Conservation (phyloP, 2,329 filamentous ascomycete genomes). For the Ceratocystis diversiconidia region DNA sequence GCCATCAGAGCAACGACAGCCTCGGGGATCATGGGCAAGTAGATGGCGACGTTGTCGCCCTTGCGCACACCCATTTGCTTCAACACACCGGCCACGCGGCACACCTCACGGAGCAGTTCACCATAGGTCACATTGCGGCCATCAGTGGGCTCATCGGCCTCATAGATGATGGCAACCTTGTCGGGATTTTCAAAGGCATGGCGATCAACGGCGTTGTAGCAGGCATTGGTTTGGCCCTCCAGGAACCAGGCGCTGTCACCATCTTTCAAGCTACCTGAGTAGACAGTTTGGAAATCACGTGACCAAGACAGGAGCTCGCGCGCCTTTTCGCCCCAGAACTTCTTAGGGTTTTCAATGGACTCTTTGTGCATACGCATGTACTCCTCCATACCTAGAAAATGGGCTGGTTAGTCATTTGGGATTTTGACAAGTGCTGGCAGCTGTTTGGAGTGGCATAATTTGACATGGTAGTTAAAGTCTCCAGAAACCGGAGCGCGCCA, state of each 20-base stretch:
- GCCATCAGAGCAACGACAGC: conserved; percentile 83
- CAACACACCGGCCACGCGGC: conserved; percentile 69
- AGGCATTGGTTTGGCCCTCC: conserved; percentile 86
- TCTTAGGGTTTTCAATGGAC: conserved; percentile 76
- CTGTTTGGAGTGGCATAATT: background rate
- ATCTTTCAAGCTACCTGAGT: conserved; percentile 56
- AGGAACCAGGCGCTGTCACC: conserved; percentile 92
- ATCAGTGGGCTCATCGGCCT: conserved; percentile 79
- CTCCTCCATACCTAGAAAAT: conserved; percentile 42
- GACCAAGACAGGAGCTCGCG: conserved; percentile 85
- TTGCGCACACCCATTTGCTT: conserved; percentile 95
- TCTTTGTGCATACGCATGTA: conserved; percentile 59
- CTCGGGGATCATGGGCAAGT: conserved; percentile 98
- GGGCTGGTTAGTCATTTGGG: background rate
- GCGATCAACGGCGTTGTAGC: conserved; percentile 93
- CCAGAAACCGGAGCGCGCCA: background rate
- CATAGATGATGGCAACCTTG: conserved; percentile 94
- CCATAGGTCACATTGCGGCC: conserved; percentile 84
- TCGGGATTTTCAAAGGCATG: conserved; percentile 92
- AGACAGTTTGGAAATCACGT: conserved; percentile 80
- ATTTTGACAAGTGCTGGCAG: background rate
- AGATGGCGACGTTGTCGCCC: conserved; percentile 92
- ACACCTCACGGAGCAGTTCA: conserved; percentile 87
- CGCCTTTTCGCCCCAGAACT: conserved; percentile 79
- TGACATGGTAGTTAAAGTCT: background rate